Conservation (phyloP, 305 asterid genomes). For the Solanum hybrid region DNA sequence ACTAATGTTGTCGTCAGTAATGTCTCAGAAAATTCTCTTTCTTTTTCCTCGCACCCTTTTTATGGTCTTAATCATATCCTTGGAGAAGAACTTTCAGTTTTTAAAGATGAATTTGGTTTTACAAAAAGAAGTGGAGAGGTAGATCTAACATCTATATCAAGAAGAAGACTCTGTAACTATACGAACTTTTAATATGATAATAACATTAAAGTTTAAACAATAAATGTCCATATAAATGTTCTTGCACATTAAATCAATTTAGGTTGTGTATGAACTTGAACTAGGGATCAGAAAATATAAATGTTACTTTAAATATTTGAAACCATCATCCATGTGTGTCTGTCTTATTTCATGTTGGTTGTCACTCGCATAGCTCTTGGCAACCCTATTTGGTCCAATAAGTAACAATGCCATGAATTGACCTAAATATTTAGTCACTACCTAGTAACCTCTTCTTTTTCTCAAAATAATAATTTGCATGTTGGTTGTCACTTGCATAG, state of each 20-base stretch:
- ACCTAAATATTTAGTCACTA: neutral
- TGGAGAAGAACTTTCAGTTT: neutral
- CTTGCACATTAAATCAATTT: neutral
- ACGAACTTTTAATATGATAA: neutral
- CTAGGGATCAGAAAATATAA: neutral
- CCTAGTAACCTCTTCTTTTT: neutral
- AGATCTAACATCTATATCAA: neutral
- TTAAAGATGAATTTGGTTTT: neutral
- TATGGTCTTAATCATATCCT: neutral
- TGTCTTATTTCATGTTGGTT: neutral
- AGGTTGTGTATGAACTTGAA: neutral
- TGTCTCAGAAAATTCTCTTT: neutral
- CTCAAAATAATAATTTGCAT: neutral
- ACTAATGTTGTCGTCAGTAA: neutral
- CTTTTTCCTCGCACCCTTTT: neutral
- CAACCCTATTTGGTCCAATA: neutral
- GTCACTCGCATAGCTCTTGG: neutral
- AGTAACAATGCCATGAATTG: neutral
- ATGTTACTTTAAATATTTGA: neutral
- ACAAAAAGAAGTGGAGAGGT: neutral
- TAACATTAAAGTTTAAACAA: neutral
- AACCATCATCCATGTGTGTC: slow-evolving; percentile 1
- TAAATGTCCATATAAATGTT: no score
- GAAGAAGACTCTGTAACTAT: neutral
- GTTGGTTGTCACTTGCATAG: neutral